Base-by-base conservation (phyloP, 495 filamentous ascomycete species). In the Haplographium delicatum region DNA sequence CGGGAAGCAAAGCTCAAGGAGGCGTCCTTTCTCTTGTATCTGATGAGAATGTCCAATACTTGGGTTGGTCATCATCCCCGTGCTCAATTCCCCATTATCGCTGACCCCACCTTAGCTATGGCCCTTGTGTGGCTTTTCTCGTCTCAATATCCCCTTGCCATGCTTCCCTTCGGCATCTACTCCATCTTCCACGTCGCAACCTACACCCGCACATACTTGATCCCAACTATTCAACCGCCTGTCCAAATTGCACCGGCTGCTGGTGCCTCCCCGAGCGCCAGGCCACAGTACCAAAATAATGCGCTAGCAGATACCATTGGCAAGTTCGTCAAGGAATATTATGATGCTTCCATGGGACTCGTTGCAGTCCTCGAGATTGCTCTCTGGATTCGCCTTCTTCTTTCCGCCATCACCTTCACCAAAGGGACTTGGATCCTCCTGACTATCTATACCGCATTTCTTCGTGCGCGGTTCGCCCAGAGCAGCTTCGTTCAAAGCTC, bases 31-130 rank as follows among this genome's bases (percentile, higher is more conserved):
- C 82, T 56, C 68, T 93, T 51, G 73, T 82, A 47, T 70, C 80
- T 15, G 93, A 98, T 66, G 93, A 97, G 77, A 98, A 98, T 70
- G 86, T 97, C 39, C 93, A 98, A 65, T 98, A 98, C 66, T 78
- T 98, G 27, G 75, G 93, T 97, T 78, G 64, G 89, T 80, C 16
- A 26, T 23, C 25, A 28, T 38, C 11, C 24, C 5, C 11, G 13
- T 26, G 4, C 7, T 15, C 15, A 11, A 37, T 2, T 38, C 13
- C 16, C 19, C 33, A 31, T 11, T 38, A 19, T 2, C 18, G 45
- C 37, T 48, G 35, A 60, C 44, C n/a, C 40, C 6, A 11, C 26
- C 28, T 31, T 59, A 97, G 93, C 78, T 54, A 90, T 97, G 89
- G 91, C 94, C 39, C 74, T 96, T 40, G 80, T 96, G 53, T 97